Evolutionary conservation across 768 basidiomycete species (phyloP), one percentile per base, ranked within the genome.

Genomic region (Pleurotus eryngii): DNA sequence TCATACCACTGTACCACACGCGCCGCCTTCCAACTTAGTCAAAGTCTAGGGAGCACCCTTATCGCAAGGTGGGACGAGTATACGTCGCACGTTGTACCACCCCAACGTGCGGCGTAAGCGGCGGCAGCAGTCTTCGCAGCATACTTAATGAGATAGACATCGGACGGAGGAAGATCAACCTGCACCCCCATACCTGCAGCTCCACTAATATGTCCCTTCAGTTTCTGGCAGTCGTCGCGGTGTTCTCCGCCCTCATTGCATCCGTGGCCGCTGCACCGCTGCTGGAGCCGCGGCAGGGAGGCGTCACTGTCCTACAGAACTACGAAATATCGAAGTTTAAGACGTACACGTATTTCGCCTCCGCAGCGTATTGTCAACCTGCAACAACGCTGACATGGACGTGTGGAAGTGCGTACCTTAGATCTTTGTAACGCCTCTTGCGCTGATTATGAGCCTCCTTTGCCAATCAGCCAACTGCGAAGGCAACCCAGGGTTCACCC

Each of bases 261-360:
- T 40, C 27, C 35, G 14, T 37, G 22, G 37, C 57, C 40, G 56
- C 47, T 48, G 11, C 56, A 9, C 56, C 49, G 18, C 39, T 53
- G 9, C 2, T 43, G 7, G 15, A 51, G 12, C 40, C 60, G 8
- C 66, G 72, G 27, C 73, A 73, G 58, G 30, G 30, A 3, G 61
- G 65, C 35, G 76, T 79, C 60, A 73, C 71, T 1, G 43, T 76
- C 4, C 65, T 82, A 42, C 65, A 71, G 9, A 60, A 70, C 5
- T 14, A 73, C 0, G 76, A 81, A 61, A 76, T 84, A n/a, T 60
- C 69, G 6, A 26, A 63, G 9, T 84, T 74, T 64, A 76, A 66
- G 39, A 73, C 81, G 1, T 85, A 75, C 64, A 73, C 81, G 0
- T 67, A 67, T 14, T 61, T 48, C 53, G 60, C 60, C 5, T 43